These are phyloP conservation scores for Penicillium palitans DNA, from an alignment of 2,329 filamentous ascomycete genomes.

Conservation along the genomic window DNA sequence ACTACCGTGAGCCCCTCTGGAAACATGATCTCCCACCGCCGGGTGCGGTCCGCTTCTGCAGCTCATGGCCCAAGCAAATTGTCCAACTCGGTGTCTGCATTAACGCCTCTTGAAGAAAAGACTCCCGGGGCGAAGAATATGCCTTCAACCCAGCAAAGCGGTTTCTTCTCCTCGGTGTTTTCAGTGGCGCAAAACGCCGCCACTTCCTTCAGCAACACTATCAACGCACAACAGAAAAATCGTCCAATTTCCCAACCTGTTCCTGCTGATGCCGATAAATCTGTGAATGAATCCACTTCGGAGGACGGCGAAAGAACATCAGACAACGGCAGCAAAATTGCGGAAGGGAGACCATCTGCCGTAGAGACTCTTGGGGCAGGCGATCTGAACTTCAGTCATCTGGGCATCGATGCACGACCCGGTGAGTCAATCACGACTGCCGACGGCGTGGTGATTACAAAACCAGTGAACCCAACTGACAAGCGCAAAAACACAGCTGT, in stretches of 20 bases:
- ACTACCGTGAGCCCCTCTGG: conserved; percentile 64
- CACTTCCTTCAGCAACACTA: conserved; percentile 68
- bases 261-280: conserved; percentile 34
- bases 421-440: conserved; percentile 39
- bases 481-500: conserved; percentile 41
- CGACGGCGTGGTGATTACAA: conserved; percentile 41
- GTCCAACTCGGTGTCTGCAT: conserved; percentile 70
- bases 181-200: conserved; percentile 92
- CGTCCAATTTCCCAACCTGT: conserved; percentile 36
- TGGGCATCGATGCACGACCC: conserved; percentile 63
- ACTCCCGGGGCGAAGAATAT: conserved; percentile 54
- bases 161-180: conserved; percentile 93
- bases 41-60: conserved; percentile 58
- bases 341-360: conserved; percentile 66
- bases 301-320: conserved; percentile 29
- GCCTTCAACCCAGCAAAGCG: conserved; percentile 54
- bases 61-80: conserved; percentile 76
- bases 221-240: conserved; percentile 53
- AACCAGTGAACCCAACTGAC: conserved; percentile 33
- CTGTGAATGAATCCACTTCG: conserved; percentile 26
- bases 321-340: conserved; percentile 30
- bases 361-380: conserved; percentile 87
- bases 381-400: conserved; percentile 82
- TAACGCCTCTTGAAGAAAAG: conserved; percentile 72
- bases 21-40: conserved; percentile 73